Base-by-base conservation (phyloP, 257 asterid species). In the Nicotiana benthamiana region DNA sequence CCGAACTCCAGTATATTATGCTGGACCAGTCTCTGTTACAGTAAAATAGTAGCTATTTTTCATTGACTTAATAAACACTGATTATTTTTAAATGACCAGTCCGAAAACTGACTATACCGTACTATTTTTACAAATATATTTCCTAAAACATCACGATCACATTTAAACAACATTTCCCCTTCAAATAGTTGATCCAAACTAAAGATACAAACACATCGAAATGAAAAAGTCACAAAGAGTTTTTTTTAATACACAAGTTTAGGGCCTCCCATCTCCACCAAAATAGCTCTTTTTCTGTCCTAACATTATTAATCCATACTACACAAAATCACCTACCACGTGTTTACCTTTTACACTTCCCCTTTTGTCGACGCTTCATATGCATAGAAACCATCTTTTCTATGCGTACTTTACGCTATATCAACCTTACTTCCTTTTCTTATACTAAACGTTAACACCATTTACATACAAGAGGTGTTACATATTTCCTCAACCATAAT, bases 241-340 rank as follows among this genome's bases (percentile, higher is more conserved):
- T 68, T 13, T 68, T 40, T 56, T 11, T 10, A 70, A 70, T 68
- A 68, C 4, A 40, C 9, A 40, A 40, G 48, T 22, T 70, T 20
- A 20, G 52, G 57, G 74, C 81, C 56, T 78, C 32, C 27, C 36
- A 78, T 48, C 36, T 79, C 81, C 81, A 79, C 40, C 18, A 60
- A 79, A 59, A 11, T 40, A 32, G 59, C 53, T 54, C 24, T 11
- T 27, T 11, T 67, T 18, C 11, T 46, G n/a, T 30, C 26, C 22
- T 3, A 79, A 62, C 26, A 34, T 56, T 36, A 4, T n/a, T 1
- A 56, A 36, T 28, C 80, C 27, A 32, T 18, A 9, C 8, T 1
- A 16, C 15, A 26, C 43, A 28, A 65, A 28, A 27, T 9, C n/a
- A 28, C n/a, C 46, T 10, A 65, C 24, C 67, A 72, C 78, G 78